These are phyloP conservation scores for Rubia balearica DNA, from an alignment of 305 asterid genomes.

Conservation along the genomic window DNA sequence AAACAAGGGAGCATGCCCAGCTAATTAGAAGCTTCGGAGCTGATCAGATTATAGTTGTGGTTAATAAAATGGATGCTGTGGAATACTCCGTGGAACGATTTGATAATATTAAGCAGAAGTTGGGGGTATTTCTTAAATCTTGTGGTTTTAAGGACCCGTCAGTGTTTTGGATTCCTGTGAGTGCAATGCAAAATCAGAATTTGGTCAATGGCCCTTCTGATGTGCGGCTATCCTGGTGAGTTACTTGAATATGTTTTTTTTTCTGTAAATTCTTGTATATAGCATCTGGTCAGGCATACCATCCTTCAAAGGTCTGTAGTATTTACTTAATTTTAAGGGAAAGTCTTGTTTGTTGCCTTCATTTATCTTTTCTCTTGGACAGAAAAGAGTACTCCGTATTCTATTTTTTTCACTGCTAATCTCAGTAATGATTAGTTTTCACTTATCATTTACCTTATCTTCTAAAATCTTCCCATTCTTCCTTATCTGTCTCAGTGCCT, in stretches of 20 bases:
- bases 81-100: slow-evolving; percentile 78
- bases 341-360: not conserved
- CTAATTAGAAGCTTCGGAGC: slow-evolving; percentile 94
- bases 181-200: slow-evolving; percentile 95
- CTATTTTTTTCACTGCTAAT: not conserved
- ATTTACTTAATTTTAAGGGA: not conserved
- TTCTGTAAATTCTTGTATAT: not conserved
- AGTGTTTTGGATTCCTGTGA: slow-evolving; percentile 71
- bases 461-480: not conserved
- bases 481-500: not conserved
- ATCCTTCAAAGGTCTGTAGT: not conserved
- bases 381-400: not conserved
- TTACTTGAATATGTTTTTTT: slow-evolving; percentile 16
- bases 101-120: slow-evolving; percentile 60
- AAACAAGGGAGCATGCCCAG: slow-evolving; percentile 90
- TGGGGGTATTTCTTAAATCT: slow-evolving; percentile 69
- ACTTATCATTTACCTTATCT: not conserved
- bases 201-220: slow-evolving; percentile 60
- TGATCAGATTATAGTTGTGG: slow-evolving; percentile 75
- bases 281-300: not conserved
- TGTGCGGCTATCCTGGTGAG: slow-evolving; percentile 68
- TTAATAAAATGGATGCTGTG: slow-evolving; percentile 92
- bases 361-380: not conserved
- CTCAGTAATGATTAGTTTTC: not conserved
- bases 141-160: slow-evolving; percentile 83